Percentiles rank a stretch among this genome's conserved stretches.
Conservation (phyloP, 1,139 yeast species). For the Lodderomyces elongisporus region DNA sequence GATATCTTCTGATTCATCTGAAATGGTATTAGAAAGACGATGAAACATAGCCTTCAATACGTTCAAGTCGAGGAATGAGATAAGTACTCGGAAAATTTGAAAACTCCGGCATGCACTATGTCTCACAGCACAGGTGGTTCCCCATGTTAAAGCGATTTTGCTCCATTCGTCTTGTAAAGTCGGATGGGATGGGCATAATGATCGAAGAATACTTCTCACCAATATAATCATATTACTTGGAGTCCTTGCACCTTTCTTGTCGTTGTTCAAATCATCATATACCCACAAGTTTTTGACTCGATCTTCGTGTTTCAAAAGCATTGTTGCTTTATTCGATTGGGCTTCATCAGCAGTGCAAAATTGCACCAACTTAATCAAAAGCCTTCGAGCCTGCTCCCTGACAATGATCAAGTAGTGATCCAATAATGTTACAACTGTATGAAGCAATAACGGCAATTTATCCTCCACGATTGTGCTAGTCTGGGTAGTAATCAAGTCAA, state of each 20-base stretch:
- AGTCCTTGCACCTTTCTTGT: constrained; percentile 76
- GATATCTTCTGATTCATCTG: constrained; percentile 83
- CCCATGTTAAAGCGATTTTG: constrained; percentile 81
- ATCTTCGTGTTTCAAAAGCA: constrained; percentile 47
- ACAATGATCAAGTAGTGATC: constrained; percentile 85
- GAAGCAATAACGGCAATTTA: constrained; percentile 74
- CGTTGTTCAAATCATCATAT: constrained; percentile 78
- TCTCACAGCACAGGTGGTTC: constrained; percentile 94
- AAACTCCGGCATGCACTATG: constrained; percentile 96
- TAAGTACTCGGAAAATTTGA: constrained; percentile 80
- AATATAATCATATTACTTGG: constrained; percentile 85
- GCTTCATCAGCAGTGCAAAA: constrained; percentile 56
- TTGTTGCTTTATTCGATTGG: constrained; percentile 49
- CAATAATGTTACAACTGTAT: constrained; percentile 69
- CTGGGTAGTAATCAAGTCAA: constrained; percentile 66
- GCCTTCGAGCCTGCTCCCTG: constrained; percentile 76
- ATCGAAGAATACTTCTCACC: constrained; percentile 57
- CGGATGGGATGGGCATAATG: constrained; percentile 47
- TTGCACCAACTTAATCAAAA: constrained; percentile 69
- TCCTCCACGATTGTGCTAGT: constrained; percentile 46
- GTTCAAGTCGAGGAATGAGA: constrained; percentile 72
- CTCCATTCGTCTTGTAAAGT: constrained; percentile 80
- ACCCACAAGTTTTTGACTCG: constrained; percentile 56
- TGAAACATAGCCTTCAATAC: constrained; percentile 95
- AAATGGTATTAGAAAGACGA: constrained; percentile 84